Base-by-base conservation (phyloP, 2,329 filamentous ascomycete genomes). In the Parastagonospora nodorum region DNA sequence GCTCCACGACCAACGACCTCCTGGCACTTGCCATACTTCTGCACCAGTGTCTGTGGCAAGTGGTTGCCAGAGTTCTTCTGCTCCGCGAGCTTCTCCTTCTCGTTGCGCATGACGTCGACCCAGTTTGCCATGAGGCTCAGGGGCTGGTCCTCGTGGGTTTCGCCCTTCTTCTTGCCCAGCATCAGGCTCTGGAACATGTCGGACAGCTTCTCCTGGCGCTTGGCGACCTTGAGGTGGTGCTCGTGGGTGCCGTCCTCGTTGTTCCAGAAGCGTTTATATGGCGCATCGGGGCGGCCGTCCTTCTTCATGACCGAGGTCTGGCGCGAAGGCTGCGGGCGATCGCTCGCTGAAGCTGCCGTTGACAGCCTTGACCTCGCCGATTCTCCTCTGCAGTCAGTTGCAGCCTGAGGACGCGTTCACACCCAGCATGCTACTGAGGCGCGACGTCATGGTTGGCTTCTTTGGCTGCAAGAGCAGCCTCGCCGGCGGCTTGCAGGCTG, bases 21-120 rank as follows among this genome's bases (percentile, higher is more conserved):
- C 71, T 97, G 93, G 71, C 94, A 97, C 77, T 97, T 97, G 64
- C 94, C 94, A 72, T 99, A 99, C 73, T 97, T 97, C 69, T 97
- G 91, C 1, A 94, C 90, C 42, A 99, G 80, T 0, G 92, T 92
- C 15, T 85, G 86, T 12, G 89, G 88, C 14, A 88, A 82, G 67
- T 88, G 89, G 68, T 88, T 89, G 0, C 88, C 88, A 19, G 84
- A 85, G 72, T 88, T 94, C 77, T 88, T 91, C 64, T 96, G 90
- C 33, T 83, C 77, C 1, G 87, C 86, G 45, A 86, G 74, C 69
- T 82, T 84, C 53, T 95, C 91, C 72, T 91, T 92, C 74, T 97
- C 92, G 61, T 85, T 88, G 72, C 92, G 90, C 62, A 97, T 82
- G 56, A 95, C 92, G 72, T 97, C 93, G 48, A 97, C 92, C 93